Evolutionary conservation across 805 yeast species (phyloP).

Genomic region (Metschnikowia kofuensis): DNA sequence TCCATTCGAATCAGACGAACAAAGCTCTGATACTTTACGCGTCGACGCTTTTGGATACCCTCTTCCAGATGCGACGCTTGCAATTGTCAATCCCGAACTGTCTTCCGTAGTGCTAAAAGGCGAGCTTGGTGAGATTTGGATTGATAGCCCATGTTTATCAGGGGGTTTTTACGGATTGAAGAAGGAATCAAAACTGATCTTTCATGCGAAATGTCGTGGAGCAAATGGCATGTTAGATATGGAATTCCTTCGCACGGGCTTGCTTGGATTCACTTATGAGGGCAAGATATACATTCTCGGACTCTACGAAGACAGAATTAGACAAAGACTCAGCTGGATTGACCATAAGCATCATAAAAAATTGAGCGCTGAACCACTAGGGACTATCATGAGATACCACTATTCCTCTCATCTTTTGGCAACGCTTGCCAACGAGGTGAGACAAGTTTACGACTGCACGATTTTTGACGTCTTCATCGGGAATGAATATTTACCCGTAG

Average conservation of each 20-base stretch:
- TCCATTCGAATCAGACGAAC: constrained; percentile 47
- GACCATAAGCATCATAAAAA: constrained; percentile 44
- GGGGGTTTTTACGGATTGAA: constrained; percentile 85
- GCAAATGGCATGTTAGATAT: constrained; percentile 66
- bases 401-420: constrained; percentile 85
- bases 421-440: constrained; percentile 76
- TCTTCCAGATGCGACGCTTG: constrained; percentile 88
- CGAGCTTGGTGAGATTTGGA: constrained; percentile 96
- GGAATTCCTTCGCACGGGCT: constrained; percentile 86
- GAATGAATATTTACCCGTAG: constrained; percentile 79
- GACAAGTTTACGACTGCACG: constrained; percentile 83
- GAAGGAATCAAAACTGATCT: constrained; percentile 63
- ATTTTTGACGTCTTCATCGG: constrained; percentile 82
- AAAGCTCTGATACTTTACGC: constrained; percentile 44
- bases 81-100: constrained; percentile 93
- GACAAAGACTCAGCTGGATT: constrained; percentile 70
- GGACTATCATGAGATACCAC: constrained; percentile 56
- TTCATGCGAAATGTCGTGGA: constrained; percentile 78
- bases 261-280: constrained; percentile 81
- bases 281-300: constrained; percentile 90
- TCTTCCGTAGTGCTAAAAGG: constrained; percentile 66
- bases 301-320: constrained; percentile 83
- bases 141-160: constrained; percentile 87
- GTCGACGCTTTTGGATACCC: constrained; percentile 95
- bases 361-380: constrained; percentile 30